Base-by-base conservation (phyloP, 495 filamentous ascomycete genomes). In the Penicillium atrosanguineum region DNA sequence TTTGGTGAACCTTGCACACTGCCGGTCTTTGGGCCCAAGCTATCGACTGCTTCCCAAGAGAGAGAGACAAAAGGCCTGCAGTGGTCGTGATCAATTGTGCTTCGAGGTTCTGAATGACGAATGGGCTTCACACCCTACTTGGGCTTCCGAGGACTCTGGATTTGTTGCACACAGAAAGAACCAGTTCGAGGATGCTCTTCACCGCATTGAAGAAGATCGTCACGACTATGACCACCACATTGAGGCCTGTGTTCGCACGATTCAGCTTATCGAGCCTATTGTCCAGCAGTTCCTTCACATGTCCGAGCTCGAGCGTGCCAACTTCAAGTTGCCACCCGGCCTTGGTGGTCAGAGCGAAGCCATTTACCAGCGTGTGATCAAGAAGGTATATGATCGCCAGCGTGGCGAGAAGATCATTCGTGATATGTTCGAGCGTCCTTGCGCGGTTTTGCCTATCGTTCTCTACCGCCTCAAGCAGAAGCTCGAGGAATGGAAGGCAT, bases 201-300 rank as follows among this genome's bases (percentile, higher is more conserved):
- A 97, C 60, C 83, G 94, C 15, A 96, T 97, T 55, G 95, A 99
- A 71, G 95, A 99, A 65, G 95, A 99, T 64, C 84, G 95, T 14
- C 95, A 99, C 64, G 95, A 99, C 66, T 99, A 99, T 67, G 95
- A 99, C 64, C 95, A 91, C 69, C 94, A 95, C 69, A 95, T 99
- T 51, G 95, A 97, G 71, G 89, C 91, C 12, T 95, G 91, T 62
- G 80, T 82, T 20, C 88, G 95, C 48, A 96, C 92, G 25, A 93
- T 99, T 56, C 92, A 97, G 67, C 81, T 97, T 3, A 83, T 99
- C 14, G 91, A 97, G 66, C 95, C 95, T 0, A 90, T 97, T 48
- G 90, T 89, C 0, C 88, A 95, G 61, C 86, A 93, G 58, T 89
- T 97, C 70, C 74, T 88, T 3, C 81, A 84, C 25, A 83, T 96